Evolutionary conservation across 2,329 filamentous ascomycete genomes (phyloP), one percentile per base, ranked within the genome.

Genomic region (Ophiostoma quercus): DNA sequence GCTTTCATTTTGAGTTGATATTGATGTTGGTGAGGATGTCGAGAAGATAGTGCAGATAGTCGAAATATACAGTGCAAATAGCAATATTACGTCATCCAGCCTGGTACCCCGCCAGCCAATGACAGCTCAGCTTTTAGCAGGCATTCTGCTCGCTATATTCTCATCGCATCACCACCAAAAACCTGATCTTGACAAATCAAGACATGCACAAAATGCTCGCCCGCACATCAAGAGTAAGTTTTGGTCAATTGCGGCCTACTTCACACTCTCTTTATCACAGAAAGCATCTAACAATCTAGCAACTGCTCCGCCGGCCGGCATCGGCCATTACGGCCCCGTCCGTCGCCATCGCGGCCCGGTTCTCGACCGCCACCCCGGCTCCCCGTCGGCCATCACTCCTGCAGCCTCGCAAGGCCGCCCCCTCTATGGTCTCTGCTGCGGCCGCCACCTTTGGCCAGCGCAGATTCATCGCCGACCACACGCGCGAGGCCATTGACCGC

Each of bases 401-500:
- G 6, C 5, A 29, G 25, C 29, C 16, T 9, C 16, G 9, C 25
- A 7, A 67, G 12, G 14, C 37, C 9, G 5, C 66, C 8, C 11
- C n/a, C 1, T 68, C n/a, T 3, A 7, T 25, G 6, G 57, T n/a
- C 9, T 29, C 39, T 12, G 14, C 25, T 12, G 51, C 12, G 11
- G 51, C 32, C 19, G 34, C 62, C 5, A 11, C 57, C 39, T n/a
- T 34, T 37, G 4, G 22, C 57, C 71, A 70, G 16, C 67, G 68
- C 67, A 68, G 71, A 39, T 57, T 62, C 47, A 29, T 99, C 66
- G 97, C 94, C 41, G 86, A 89, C 75, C 87, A 92, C 77, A 95
- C 92, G 12, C 88, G 86, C 72, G 81, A 87, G 54, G 93, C 94
- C 34, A 99, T 99, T 76, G 92, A 97, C 80, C 92, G 93, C 79